phyloP scores from a whole-genome alignment of 495 filamentous ascomycete genomes.

The Staphylotrichum tortipilum region DNA sequence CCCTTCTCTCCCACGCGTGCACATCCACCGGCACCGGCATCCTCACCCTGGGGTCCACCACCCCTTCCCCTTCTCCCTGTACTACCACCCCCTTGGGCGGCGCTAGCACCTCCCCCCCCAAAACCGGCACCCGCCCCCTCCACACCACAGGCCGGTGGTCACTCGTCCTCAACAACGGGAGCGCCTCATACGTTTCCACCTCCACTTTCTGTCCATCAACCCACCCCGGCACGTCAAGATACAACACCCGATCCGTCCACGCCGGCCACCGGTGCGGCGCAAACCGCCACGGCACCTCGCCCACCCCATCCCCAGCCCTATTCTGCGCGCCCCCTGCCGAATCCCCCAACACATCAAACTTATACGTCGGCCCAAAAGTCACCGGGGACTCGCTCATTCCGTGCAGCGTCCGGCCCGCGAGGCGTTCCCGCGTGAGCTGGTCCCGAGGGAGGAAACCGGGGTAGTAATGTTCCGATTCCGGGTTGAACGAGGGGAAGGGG shows the following conservation, averaged over 20 bases:
- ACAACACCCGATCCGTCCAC: slow-evolving; percentile 92
- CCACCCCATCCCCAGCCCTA: slow-evolving; percentile 14
- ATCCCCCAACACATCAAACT: slow-evolving; percentile 41
- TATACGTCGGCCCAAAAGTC: slow-evolving; percentile 87
- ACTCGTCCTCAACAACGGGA: slow-evolving; percentile 66
- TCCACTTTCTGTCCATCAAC: slow-evolving; percentile 30
- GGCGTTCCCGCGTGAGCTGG: slow-evolving; percentile 64
- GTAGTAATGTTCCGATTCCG: slow-evolving; percentile 38
- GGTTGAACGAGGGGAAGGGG: slow-evolving; percentile 53
- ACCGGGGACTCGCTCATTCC: slow-evolving; percentile 67
- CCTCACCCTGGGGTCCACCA: slow-evolving; percentile 27
- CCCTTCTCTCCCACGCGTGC: slow-evolving; percentile 36
- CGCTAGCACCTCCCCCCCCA: slow-evolving; percentile 23
- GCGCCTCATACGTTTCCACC: slow-evolving; percentile 55
- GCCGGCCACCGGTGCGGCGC: slow-evolving; percentile 75
- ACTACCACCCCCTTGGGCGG: neutral
- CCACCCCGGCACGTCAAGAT: slow-evolving; percentile 53
- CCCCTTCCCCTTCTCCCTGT: slow-evolving; percentile 2
- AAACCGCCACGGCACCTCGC: slow-evolving; percentile 59
- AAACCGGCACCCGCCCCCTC: slow-evolving; percentile 49
- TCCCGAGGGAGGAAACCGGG: slow-evolving; percentile 57
- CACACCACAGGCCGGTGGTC: slow-evolving; percentile 82
- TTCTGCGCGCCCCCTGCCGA: neutral
- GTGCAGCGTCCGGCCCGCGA: slow-evolving; percentile 58
- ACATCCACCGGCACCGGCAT: slow-evolving; percentile 36